Evolutionary conservation across 768 basidiomycete genomes (phyloP), one percentile per base, ranked within the genome.

Genomic region (Psilocybe subaeruginosa): DNA sequence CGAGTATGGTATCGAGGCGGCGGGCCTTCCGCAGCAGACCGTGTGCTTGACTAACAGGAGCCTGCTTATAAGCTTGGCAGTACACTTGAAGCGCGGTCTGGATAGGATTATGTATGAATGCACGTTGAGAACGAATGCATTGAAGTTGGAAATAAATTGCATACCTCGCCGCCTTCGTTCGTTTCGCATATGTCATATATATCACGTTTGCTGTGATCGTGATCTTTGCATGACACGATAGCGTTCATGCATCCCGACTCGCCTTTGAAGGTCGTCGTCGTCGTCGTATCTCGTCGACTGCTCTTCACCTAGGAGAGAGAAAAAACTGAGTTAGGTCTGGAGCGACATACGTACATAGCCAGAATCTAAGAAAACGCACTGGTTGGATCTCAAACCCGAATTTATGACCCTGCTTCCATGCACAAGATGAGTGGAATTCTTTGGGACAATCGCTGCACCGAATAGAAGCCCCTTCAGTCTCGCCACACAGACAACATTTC

Each of bases 381-480:
- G 89, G 83, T 68, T 90, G 90, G 43, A 99, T 85, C 77, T 99
- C 96, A 73, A 99, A 97, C 30, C 93, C 95, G 66, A 99, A 95
- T 65, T 81, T 89, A 77, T 90, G 86, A 0, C 90, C 90, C 43
- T 87, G 79, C 56, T 81, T 84, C 92, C 93, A 98, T 17, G 94
- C 97, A 72, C 97, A 99, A 0, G 93, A 89, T 7, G 89, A 81
- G 72, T 99, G 97, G 72, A 89, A 95, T 65, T 91, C 87, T 54
- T 82, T 85, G 14, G 77, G 73, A 71, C 97, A 98, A 68, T 95
- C 94, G 45, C 78, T 83, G 77, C 97, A 99, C 46, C 87, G 85
- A 30, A 96, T 80, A 43, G 91, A 90, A 3, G 93, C 92, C 6
- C 97, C 97, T 35, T 88, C 85, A 7, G 75, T 71, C 59, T 85